Evolutionary conservation across 208 protist genomes (phyloP), one percentile per base, ranked within the genome.

Genomic region (Balamuthia mandrillaris): DNA sequence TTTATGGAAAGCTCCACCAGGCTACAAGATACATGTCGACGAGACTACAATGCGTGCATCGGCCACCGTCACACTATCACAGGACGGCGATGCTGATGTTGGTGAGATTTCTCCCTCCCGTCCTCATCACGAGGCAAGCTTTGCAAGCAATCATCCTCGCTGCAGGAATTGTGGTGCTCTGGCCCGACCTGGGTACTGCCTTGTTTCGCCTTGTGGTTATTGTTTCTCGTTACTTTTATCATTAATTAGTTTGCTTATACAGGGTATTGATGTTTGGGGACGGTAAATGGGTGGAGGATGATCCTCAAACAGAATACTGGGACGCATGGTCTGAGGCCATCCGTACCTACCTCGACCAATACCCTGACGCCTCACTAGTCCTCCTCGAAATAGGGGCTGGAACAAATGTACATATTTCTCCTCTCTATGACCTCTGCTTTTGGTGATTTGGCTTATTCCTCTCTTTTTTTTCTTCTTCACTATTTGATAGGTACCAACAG

Each of bases 211-310:
- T 24, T 18, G 18, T 77, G 3, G 9, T 6, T 3, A 6, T 35
- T 77, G 29, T 1, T n/a, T 41, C 42, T 54, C 2, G 51, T 12
- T 45, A 6, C 10, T 12, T 33, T 18, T 29, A 1, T 6, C 6
- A 27, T 7, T n/a, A n/a, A 12, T 49, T 10, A 37, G 3, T 21
- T 66, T 7, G 24, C 21, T 3, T 7, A 6, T 74, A n/a, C 3
- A 78, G 68, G 3, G 68, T 78, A 31, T 47, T 60, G 68, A 78
- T 78, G 68, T 78, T 60, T 33, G 51, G 27, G 9, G 68, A 78
- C 27, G 7, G 45, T 27, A 41, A 47, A 6, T 9, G 68, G 24
- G 27, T 24, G 31, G 68, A 78, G 27, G 58, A 78, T 47, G 58
- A 27, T 27, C 16, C 35, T 2, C 68, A 78, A 31, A 56, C 39